Conservation (phyloP, 2,329 filamentous ascomycete species). For the Monilinia polystroma region DNA sequence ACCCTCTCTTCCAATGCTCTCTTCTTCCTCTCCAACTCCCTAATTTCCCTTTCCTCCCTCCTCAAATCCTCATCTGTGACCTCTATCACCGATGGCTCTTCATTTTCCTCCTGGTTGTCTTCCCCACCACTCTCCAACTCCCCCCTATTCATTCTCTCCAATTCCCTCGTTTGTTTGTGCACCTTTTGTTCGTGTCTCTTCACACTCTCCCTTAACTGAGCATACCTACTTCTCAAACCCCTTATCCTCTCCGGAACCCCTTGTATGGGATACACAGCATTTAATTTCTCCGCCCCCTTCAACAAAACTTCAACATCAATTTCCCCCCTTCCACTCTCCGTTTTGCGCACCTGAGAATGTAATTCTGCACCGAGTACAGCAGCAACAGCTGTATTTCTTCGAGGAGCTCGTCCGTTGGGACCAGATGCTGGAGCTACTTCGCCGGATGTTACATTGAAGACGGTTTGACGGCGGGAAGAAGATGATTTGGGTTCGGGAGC, state of each 20-base stretch:
- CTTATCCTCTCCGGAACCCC: constrained; percentile 77
- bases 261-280: constrained; percentile 79
- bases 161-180: constrained; percentile 68
- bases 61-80: constrained; percentile 68
- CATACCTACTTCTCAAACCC: constrained; percentile 67
- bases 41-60: constrained; percentile 66
- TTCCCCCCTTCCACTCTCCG: constrained; percentile 58
- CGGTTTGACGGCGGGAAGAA: constrained; percentile 55
- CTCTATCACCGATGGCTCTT: constrained; percentile 44
- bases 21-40: constrained; percentile 63
- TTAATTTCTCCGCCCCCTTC: constrained; percentile 84
- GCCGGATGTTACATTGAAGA: constrained; percentile 62
- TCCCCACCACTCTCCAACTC: constrained; percentile 56
- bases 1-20: constrained; percentile 60
- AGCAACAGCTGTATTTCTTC: constrained; percentile 79
- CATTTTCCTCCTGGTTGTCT: constrained; percentile 48
- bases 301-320: constrained; percentile 85
- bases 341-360: constrained; percentile 71
- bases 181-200: constrained; percentile 80
- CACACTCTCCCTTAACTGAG: constrained; percentile 70
- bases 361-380: constrained; percentile 85
- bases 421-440: constrained; percentile 57
- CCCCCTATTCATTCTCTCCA: constrained; percentile 71
- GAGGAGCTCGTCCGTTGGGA: constrained; percentile 51
- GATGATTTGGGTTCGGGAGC: constrained; percentile 44